phyloP scores from a whole-genome alignment of 1,284 basidiomycete species.

The Apiotrichum veenhuisii region DNA sequence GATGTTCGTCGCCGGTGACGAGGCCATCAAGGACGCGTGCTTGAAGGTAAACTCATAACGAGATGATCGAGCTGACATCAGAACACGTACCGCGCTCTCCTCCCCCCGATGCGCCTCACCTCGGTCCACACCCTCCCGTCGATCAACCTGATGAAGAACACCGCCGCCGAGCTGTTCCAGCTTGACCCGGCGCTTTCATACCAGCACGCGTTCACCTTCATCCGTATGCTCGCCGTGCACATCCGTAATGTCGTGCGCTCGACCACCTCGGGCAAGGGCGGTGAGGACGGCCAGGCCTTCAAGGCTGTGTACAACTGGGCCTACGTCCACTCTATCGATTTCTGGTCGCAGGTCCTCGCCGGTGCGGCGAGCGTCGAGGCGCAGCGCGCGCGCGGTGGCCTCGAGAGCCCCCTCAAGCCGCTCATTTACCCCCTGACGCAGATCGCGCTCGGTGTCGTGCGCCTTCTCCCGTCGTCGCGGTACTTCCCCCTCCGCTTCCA shows the following conservation, averaged over 20 bases:
- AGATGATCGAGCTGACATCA: neutral
- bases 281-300: constrained; percentile 67
- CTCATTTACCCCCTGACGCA: constrained; percentile 95
- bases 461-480: constrained; percentile 74
- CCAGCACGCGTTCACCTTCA: constrained; percentile 94
- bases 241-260: constrained; percentile 60
- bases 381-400: constrained; percentile 54
- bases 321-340: constrained; percentile 91
- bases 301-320: constrained; percentile 98
- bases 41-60: constrained; percentile 63
- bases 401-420: constrained; percentile 75
- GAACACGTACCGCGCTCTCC: constrained; percentile 66
- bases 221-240: constrained; percentile 91
- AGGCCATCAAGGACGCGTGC: constrained; percentile 75
- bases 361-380: constrained; percentile 66
- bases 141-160: constrained; percentile 97
- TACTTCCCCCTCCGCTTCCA: constrained; percentile 79
- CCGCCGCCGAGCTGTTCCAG: constrained; percentile 86
- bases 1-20: constrained; percentile 74
- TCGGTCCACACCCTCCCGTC: constrained; percentile 83
- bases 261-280: constrained; percentile 29
- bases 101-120: constrained; percentile 72
- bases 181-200: constrained; percentile 61
- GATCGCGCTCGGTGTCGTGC: constrained; percentile 86
- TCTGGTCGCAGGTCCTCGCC: constrained; percentile 89